These are phyloP conservation scores for Penicillium pancosmium DNA, from an alignment of 495 filamentous ascomycete species.

Conservation along the genomic window DNA sequence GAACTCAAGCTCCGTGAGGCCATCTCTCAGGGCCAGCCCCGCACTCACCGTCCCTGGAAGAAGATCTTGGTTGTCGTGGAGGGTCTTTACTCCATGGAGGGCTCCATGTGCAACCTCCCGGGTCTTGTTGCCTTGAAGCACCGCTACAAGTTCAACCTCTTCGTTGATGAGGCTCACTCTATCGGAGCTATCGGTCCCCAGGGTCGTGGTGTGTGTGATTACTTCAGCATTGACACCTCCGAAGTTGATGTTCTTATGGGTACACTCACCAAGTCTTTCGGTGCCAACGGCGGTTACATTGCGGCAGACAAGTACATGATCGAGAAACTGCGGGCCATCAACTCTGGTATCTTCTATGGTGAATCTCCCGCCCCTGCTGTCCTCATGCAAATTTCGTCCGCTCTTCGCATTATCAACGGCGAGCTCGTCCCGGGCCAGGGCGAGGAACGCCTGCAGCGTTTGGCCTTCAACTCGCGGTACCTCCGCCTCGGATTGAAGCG, in stretches of 20 bases:
- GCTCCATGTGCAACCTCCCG: conserved; percentile 95
- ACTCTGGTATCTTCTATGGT: conserved; percentile 84
- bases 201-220: conserved; percentile 94
- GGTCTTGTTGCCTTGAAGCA: conserved; percentile 82
- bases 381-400: conserved; percentile 81
- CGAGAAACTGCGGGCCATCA: conserved; percentile 82
- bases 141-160: conserved; percentile 95
- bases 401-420: conserved; percentile 84
- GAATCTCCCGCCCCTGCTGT: conserved; percentile 87
- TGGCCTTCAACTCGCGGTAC: conserved; percentile 98
- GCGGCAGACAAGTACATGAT: conserved; percentile 90
- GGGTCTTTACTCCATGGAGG: conserved; percentile 98
- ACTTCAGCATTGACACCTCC: conserved; percentile 84
- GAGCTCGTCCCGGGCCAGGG: conserved; percentile 89
- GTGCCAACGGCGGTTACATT: conserved; percentile 96
- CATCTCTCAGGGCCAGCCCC: conserved; percentile 93
- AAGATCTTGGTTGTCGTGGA: conserved; percentile 97
- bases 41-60: conserved; percentile 97
- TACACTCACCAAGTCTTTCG: conserved; percentile 96
- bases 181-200: conserved; percentile 88
- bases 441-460: conserved; percentile 90
- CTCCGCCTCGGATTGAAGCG: conserved; percentile 95
- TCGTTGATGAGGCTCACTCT: conserved; percentile 96
- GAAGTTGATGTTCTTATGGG: conserved; percentile 98
- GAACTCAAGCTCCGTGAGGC: conserved; percentile 83